Conservation (phyloP, 331 rosid genomes). For the Erythrophleum ivorense region DNA sequence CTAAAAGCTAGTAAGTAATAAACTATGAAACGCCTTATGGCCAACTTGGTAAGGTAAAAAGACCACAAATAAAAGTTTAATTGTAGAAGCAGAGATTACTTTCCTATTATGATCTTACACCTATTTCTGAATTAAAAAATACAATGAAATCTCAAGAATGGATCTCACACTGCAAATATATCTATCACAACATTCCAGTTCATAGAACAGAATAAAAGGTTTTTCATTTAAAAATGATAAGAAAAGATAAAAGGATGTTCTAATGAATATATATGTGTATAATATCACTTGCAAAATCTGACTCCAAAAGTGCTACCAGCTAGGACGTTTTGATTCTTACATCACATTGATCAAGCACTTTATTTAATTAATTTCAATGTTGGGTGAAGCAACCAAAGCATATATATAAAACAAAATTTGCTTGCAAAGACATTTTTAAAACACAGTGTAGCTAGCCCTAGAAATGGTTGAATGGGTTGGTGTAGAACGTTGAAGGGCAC, state of each 20-base stretch:
- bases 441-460: slow-evolving; percentile 31
- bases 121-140: neutral
- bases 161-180: neutral
- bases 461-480: slow-evolving; percentile 39
- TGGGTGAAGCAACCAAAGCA: slow-evolving; percentile 22
- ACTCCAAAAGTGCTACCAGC: slow-evolving; percentile 33
- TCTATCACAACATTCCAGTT: neutral
- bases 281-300: slow-evolving; percentile 27
- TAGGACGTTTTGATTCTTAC: slow-evolving; percentile 31
- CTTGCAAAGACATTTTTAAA: slow-evolving; percentile 19
- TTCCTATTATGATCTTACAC: too few species aligned
- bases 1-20: neutral
- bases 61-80: neutral
- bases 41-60: neutral
- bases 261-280: slow-evolving; percentile 14
- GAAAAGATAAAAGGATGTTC: neutral
- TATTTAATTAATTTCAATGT: slow-evolving; percentile 29
- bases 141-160: neutral
- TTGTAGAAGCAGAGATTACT: neutral
- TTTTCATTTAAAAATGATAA: neutral
- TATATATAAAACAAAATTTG: slow-evolving; percentile 24
- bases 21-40: neutral
- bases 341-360: slow-evolving; percentile 26
- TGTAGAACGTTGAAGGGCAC: slow-evolving; percentile 18
- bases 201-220: neutral